These are phyloP conservation scores for Penicillium sp. DNA, from an alignment of 2,329 filamentous ascomycete species.

Conservation along the genomic window DNA sequence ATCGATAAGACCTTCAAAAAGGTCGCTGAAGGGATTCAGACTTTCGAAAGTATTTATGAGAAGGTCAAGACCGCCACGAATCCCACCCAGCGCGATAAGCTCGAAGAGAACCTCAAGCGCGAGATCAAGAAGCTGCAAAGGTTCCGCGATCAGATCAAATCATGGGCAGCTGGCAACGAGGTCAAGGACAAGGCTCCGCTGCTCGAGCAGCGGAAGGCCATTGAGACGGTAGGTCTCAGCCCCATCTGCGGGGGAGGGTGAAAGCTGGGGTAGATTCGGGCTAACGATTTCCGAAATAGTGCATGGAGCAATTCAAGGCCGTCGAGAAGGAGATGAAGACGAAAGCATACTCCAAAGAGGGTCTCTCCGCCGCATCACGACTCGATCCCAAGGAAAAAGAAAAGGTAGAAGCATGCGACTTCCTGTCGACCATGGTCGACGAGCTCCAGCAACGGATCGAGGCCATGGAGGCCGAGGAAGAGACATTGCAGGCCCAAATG, in stretches of 20 bases:
- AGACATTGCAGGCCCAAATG: conserved; percentile 82
- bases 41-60: conserved; percentile 95
- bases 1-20: conserved; percentile 99
- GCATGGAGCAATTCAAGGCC: conserved; percentile 99
- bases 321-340: conserved; percentile 99
- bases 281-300: conserved; percentile 44
- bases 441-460: conserved; percentile 95
- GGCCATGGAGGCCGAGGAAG: conserved; percentile 85
- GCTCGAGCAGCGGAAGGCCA: conserved; percentile 90
- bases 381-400: conserved; percentile 98
- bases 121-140: conserved; percentile 99
- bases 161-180: conserved; percentile 97
- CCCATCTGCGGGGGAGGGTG: not conserved
- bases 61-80: conserved; percentile 95
- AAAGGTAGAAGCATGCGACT: conserved; percentile 85
- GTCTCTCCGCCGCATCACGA: conserved; percentile 86
- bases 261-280: conserved; percentile 15
- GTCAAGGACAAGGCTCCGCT: conserved; percentile 99
- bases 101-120: conserved; percentile 96
- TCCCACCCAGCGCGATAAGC: conserved; percentile 94
- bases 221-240: conserved; percentile 77
- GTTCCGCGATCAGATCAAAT: conserved; percentile 98
- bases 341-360: conserved; percentile 98
- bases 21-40: conserved; percentile 87
- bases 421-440: conserved; percentile 85